These are phyloP conservation scores for Capsella rubella DNA, from an alignment of 441 rosid species.

Conservation along the genomic window DNA sequence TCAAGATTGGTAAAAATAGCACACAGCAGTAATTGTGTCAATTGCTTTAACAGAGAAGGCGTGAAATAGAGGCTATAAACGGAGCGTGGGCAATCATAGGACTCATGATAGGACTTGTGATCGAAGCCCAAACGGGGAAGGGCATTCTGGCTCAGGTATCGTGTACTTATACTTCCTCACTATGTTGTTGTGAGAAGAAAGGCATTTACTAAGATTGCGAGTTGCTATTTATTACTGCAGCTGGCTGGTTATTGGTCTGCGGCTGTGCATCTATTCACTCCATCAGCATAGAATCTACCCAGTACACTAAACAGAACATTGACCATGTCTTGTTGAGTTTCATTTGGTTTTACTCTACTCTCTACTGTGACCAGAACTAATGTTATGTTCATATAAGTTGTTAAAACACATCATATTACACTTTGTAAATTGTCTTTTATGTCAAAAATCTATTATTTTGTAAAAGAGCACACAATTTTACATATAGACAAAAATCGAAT, in stretches of 20 bases:
- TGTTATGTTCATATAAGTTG: constrained; percentile 19
- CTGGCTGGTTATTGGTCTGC: constrained; percentile 74
- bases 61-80: constrained; percentile 82
- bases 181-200: constrained; percentile 18
- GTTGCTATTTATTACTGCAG: constrained; percentile 49
- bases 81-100: constrained; percentile 97
- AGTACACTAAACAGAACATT: not conserved
- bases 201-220: constrained; percentile 6
- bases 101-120: constrained; percentile 72
- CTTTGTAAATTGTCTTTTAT: not conserved
- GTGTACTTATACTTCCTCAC: not conserved
- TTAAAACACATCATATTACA: not conserved
- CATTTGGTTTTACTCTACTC: not conserved
- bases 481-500: not conserved
- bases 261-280: constrained; percentile 35
- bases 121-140: constrained; percentile 87
- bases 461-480: not conserved
- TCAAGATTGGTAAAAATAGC: not conserved
- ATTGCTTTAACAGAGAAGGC: constrained; percentile 57
- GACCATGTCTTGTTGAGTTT: constrained; percentile 7
- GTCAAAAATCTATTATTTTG: not conserved
- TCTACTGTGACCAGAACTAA: constrained; percentile 1
- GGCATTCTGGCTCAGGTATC: constrained; percentile 72
- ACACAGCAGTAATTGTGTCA: not conserved
- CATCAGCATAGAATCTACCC: constrained; percentile 30